These are phyloP conservation scores for Malania oleifera DNA, from an alignment of 164 flowering plant genomes.

Conservation along the genomic window DNA sequence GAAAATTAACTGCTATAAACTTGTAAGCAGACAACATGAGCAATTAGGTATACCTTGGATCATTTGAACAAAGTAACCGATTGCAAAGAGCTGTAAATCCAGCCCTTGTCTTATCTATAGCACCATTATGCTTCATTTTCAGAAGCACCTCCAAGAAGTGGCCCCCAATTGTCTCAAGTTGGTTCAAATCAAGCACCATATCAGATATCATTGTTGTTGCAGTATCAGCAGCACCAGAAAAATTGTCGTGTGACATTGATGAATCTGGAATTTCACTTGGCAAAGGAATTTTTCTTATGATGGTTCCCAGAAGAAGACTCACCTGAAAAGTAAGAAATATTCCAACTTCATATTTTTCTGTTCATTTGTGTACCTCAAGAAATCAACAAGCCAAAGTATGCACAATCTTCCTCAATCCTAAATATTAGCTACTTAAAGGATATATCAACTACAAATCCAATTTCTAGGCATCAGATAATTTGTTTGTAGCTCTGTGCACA, in stretches of 20 bases:
- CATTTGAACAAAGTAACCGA: conserved; percentile 93
- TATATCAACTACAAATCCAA: neutral
- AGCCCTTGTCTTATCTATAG: conserved; percentile 98
- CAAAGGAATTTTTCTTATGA: conserved; percentile 85
- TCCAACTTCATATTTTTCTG: neutral
- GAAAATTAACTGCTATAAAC: neutral
- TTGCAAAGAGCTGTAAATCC: conserved; percentile 99
- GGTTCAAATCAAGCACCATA: conserved; percentile 67
- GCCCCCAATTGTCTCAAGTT: conserved; percentile 79
- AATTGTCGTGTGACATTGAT: conserved; percentile 11
- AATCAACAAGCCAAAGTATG: neutral
- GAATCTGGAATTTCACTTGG: conserved; percentile 37
- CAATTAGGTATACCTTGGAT: conserved; percentile 56
- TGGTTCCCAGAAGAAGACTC: conserved; percentile 93
- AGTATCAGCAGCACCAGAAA: conserved; percentile 22
- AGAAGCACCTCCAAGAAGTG: conserved; percentile 92
- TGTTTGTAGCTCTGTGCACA: neutral
- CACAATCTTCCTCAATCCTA: neutral
- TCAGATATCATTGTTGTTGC: conserved; percentile 14
- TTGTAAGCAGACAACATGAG: neutral
- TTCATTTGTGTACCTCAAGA: neutral
- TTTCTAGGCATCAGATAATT: neutral
- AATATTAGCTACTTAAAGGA: neutral
- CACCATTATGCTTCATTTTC: conserved; percentile 99
- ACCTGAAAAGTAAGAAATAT: conserved; percentile 50